Evolutionary conservation across 495 filamentous ascomycete species (phyloP).

Genomic region (Xylaria telfairii): DNA sequence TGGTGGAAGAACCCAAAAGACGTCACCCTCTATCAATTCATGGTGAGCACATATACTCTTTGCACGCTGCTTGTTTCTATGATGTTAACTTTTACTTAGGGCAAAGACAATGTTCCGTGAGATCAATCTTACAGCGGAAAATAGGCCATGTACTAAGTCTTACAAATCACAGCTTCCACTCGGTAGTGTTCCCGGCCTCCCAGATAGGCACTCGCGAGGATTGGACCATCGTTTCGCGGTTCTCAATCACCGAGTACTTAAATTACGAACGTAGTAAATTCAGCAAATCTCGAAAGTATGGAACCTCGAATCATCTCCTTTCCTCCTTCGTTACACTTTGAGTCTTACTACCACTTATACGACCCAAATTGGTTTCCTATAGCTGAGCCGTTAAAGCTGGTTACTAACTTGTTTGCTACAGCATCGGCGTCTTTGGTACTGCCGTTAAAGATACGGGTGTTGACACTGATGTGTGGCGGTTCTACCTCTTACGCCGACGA

Average conservation of each 20-base stretch:
- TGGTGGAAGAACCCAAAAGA: conserved; percentile 95
- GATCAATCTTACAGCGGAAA: not conserved
- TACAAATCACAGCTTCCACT: conserved; percentile 35
- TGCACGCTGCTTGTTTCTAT: not conserved
- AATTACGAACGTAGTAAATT: conserved; percentile 98
- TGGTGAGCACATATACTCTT: conserved; percentile 39
- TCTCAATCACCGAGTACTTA: conserved; percentile 92
- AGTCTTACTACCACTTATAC: not conserved
- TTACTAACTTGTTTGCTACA: not conserved
- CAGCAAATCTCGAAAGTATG: conserved; percentile 76
- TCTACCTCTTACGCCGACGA: conserved; percentile 86
- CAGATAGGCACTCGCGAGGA: conserved; percentile 82
- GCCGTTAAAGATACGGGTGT: conserved; percentile 90
- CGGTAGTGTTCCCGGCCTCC: conserved; percentile 84
- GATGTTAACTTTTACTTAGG: conserved; percentile 42
- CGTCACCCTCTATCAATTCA: conserved; percentile 93
- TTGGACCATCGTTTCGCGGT: conserved; percentile 90
- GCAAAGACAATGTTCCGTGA: conserved; percentile 91
- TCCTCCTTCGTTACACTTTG: not conserved
- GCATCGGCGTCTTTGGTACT: conserved; percentile 89
- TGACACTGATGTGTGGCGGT: conserved; percentile 86
- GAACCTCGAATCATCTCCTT: not conserved
- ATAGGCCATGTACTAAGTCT: not conserved
- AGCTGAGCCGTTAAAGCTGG: not conserved
- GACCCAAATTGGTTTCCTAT: not conserved